Evolutionary conservation across 805 yeast species (phyloP), one percentile per base, ranked within the genome.

Genomic region (Metschnikowia cerradonensis): DNA sequence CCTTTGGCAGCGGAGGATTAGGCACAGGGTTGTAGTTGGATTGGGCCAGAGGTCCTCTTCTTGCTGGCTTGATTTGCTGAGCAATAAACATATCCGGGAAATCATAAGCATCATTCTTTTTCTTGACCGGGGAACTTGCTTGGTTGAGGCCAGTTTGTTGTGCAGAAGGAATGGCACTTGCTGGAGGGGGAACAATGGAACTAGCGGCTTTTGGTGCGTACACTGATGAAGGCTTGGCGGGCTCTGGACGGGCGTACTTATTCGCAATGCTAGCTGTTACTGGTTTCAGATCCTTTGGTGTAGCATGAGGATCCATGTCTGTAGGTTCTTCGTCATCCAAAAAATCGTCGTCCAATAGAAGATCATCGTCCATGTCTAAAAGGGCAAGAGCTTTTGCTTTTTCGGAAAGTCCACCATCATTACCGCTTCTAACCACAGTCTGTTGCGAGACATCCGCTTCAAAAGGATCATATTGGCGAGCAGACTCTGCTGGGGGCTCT

Each of bases 101-200:
- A 60, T 86, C 94, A 58, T 84, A 86, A 0, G 90, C 90, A 67
- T 85, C 89, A n/a, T 84, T 78, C 62, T 81, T 83, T 58, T 78
- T 77, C 64, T 42, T 42, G 14, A 8, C 20, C 15, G 20, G 31
- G n/a, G 14, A 32, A n/a, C n/a, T 13, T 11, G 7, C 45, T 8
- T 20, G 14, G 14, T 33, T 33, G n/a, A 6, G 30, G 2, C 4
- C 43, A 10, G 3, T 26, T 34, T 32, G 38, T 6, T 33, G 37
- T 1, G 19, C 26, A 19, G 47, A 42, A 15, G 42, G 26, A 30
- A 52, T 22, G 31, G 41, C 42, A 23, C 26, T 47, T n/a, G 52
- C 15, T 4, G 55, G 49, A 19, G 55, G 52, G 10, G 55, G 52
- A 19, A 40, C 50, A 36, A 41, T 49, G 5, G 51, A 26, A 17